Evolutionary conservation across 2,329 filamentous ascomycete genomes (phyloP), one percentile per base, ranked within the genome.

Genomic region (Cordyceps cicadae): DNA sequence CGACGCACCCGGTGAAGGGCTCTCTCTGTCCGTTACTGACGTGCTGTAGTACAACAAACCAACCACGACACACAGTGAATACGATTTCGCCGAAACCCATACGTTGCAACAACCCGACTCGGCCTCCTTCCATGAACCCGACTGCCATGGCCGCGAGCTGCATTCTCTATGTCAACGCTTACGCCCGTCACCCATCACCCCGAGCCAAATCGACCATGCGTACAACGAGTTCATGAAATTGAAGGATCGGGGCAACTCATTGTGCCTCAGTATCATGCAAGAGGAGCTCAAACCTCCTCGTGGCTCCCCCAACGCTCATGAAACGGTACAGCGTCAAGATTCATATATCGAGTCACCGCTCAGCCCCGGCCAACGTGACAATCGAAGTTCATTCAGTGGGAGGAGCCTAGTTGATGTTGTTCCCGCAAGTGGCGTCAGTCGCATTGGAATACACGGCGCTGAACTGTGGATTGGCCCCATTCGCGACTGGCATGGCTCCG

Each of bases 161-260:
- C 70, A 72, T 14, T 62, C 66, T 26, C 66, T 75, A 8, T 64
- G 74, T 9, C 72, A 71, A 59, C 71, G 72, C 53, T 71, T 76
- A 66, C 69, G 71, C 49, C 66, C 70, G 45, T 67, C 69, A 4
- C 70, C 74, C 3, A 64, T 70, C 0, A 69, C 67, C 1, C 68
- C 73, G 2, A 72, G 66, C 60, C 70, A 75, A 6, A 73, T 80
- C 17, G 79, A 80, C 60, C 69, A 71, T 3, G 75, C 74, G 5
- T 81, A 76, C 64, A 75, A 76, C 26, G 72, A 77, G 7, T 81
- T 79, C 52, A 64, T 66, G 57, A 79, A 74, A 63, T 64, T 76
- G 53, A 74, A 70, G 59, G 75, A 77, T 1, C 71, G 70, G 57
- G 76, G 75, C 60, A 62, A 71, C n/a, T 67, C 68, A 1, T 66